phyloP scores from a whole-genome alignment of 306 rosid species.

The Cucurbita maxima region DNA sequence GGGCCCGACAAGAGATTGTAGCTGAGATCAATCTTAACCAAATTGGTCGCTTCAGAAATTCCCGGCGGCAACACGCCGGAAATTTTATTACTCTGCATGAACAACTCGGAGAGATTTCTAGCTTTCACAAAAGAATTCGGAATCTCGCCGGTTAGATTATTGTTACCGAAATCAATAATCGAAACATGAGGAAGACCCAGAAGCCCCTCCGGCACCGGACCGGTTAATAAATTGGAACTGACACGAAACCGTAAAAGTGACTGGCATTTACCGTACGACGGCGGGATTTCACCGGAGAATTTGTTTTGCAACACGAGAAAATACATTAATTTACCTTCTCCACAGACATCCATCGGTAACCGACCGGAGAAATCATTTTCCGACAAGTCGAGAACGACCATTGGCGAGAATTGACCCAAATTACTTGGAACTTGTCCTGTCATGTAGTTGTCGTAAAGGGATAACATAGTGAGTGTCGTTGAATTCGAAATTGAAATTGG shows the following conservation, averaged over 20 bases:
- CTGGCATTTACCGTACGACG: slow-evolving; percentile 42
- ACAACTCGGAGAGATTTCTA: slow-evolving; percentile 65
- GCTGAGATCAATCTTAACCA: slow-evolving; percentile 84
- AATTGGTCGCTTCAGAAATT: slow-evolving; percentile 41
- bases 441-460: slow-evolving; percentile 64
- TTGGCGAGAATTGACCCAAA: slow-evolving; percentile 50
- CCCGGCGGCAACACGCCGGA: slow-evolving; percentile 66
- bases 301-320: slow-evolving; percentile 57
- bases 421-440: slow-evolving; percentile 54
- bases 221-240: slow-evolving; percentile 43
- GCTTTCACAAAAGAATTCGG: slow-evolving; percentile 35
- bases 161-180: slow-evolving; percentile 57
- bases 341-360: slow-evolving; percentile 60
- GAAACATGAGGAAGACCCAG: slow-evolving; percentile 61
- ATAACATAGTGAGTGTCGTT: slow-evolving; percentile 37
- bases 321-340: slow-evolving; percentile 46
- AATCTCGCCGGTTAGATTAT: slow-evolving; percentile 51
- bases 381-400: slow-evolving; percentile 69
- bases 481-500: slow-evolving; percentile 59
- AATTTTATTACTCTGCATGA: slow-evolving; percentile 59
- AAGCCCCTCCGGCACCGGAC: slow-evolving; percentile 57
- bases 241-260: slow-evolving; percentile 69
- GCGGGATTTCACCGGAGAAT: slow-evolving; percentile 64
- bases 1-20: slow-evolving; percentile 61
- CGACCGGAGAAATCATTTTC: slow-evolving; percentile 66